Conservation (phyloP, 2,329 filamentous ascomycete species). For the Colletotrichum spinosum region DNA sequence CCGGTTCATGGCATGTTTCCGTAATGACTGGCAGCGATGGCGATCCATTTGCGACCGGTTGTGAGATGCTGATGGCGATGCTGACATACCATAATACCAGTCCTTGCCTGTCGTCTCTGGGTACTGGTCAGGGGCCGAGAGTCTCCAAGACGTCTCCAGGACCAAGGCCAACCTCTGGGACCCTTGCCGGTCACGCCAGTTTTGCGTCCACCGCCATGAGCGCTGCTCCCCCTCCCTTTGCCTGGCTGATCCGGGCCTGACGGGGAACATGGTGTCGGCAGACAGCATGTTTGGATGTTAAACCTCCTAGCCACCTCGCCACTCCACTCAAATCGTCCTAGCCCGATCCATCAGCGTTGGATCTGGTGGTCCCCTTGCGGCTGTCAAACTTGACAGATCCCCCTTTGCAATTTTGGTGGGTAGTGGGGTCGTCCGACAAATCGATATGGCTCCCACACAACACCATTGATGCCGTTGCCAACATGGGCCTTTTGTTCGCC, state of each 20-base stretch:
- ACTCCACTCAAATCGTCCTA: conserved; percentile 32
- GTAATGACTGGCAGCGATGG: too few species aligned
- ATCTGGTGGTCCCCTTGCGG: conserved; percentile 35
- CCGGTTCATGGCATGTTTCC: too few species aligned
- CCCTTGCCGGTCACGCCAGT: conserved; percentile 36
- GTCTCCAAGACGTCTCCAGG: conserved; percentile 5
- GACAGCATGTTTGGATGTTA: conserved; percentile 34
- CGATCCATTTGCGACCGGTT: conserved; percentile 22
- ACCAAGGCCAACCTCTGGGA: conserved; percentile 6
- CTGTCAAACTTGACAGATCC: conserved; percentile 39
- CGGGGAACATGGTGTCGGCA: conserved; percentile 31
- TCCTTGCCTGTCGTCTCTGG: too few species aligned
- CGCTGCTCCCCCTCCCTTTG: conserved; percentile 13
- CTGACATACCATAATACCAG: too few species aligned
- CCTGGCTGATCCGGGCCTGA: conserved; percentile 29
- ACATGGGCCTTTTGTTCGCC: conserved; percentile 10
- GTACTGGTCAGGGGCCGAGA: conserved; percentile 22
- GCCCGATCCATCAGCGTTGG: conserved; percentile 37
- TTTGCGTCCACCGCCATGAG: conserved; percentile 29
- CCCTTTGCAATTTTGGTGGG: conserved; percentile 30
- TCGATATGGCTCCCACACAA: conserved; percentile 18
- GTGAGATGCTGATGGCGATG: conserved; percentile 16
- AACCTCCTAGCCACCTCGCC: conserved; percentile 33
- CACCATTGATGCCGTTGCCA: not conserved
- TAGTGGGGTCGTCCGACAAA: conserved; percentile 13